Base-by-base conservation (phyloP, 2,329 filamentous ascomycete species). In the Chrysoporthe austroafricana region DNA sequence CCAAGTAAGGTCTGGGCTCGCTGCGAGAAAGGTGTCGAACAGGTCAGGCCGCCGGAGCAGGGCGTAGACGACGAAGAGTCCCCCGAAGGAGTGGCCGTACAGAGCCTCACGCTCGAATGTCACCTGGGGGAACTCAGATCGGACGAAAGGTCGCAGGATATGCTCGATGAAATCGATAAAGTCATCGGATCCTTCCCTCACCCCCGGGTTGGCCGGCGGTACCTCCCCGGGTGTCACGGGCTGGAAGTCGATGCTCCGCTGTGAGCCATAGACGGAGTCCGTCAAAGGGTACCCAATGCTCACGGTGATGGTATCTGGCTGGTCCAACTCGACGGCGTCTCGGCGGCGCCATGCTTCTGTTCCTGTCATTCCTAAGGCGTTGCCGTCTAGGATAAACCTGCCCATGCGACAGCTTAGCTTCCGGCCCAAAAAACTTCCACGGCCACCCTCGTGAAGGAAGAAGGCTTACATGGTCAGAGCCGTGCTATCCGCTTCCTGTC, bases 381-480 rank as follows among this genome's bases (percentile, higher is more conserved):
- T 76, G 26, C 74, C 74, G 62, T 76, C 74, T 6, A 74, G 68
- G 6, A 74, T 69, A 59, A 72, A 74, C 66, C 73, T 73, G 48
- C 63, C 9, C 21, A 75, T 18, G 54, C 4, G 4, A 4, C 18
- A 57, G 26, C 8, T 16, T 34, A 21, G 36, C 3, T 8, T 16
- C 26, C 16, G 13, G 44, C 7, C 4, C 7, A 46, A 6, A 46
- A 46, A 6, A 39, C 36, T 39, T 39, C 36, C 36, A 39, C 36
- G 26, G 26, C 26, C 26, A 26, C 26, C 26, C 26, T 34, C 26
- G 34, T 43, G 6, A 42, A 16, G n/a, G 57, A 14, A 9, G 21
- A 14, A 6, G 2, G n/a, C 48, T 26, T 57, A 63, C 63, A 66
- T 66, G n/a, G 60, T 66, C 43, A 63, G 58, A 0, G 63, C 64